Percentiles rank a stretch among this genome's conserved stretches.
phyloP scores from a whole-genome alignment of 495 filamentous ascomycete genomes.

The Penicillium nucicola region DNA sequence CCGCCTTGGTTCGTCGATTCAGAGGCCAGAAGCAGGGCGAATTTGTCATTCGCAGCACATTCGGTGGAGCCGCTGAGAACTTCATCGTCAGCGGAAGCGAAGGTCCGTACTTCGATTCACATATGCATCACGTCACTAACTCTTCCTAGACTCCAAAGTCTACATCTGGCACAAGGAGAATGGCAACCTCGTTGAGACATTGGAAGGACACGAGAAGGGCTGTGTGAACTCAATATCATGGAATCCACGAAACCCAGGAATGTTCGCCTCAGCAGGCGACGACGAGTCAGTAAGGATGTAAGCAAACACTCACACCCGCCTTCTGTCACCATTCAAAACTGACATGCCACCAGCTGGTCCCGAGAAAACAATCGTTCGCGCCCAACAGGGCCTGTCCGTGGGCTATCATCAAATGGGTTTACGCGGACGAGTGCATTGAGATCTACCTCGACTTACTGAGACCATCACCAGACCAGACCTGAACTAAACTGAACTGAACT shows the following conservation, averaged over 20 bases:
- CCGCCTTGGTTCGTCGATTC: conserved; percentile 68
- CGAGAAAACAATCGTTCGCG: conserved; percentile 29
- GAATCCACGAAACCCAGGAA: conserved; percentile 76
- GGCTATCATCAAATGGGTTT: conserved; percentile 30
- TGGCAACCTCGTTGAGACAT: conserved; percentile 66
- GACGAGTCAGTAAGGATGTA: conserved; percentile 86
- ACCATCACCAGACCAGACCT: not conserved
- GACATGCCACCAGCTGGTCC: conserved; percentile 35
- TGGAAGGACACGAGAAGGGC: conserved; percentile 70
- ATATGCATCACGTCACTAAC: conserved; percentile 13
- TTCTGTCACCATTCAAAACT: conserved; percentile 7
- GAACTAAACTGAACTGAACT: conserved; percentile 12
- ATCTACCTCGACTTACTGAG: conserved; percentile 35
- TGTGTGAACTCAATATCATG: conserved; percentile 89
- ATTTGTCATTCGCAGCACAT: conserved; percentile 74
- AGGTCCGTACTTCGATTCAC: conserved; percentile 49
- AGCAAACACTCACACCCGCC: conserved; percentile 2
- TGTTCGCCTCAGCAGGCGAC: conserved; percentile 92
- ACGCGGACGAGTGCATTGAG: conserved; percentile 43
- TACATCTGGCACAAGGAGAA: conserved; percentile 90
- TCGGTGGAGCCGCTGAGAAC: conserved; percentile 87
- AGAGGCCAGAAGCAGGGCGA: conserved; percentile 66
- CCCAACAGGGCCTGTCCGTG: conserved; percentile 16
- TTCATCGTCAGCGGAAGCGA: conserved; percentile 91
- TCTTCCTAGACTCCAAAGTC: conserved; percentile 63